Base-by-base conservation (phyloP, 768 basidiomycete species). In the Kwoniella heveanensis region DNA sequence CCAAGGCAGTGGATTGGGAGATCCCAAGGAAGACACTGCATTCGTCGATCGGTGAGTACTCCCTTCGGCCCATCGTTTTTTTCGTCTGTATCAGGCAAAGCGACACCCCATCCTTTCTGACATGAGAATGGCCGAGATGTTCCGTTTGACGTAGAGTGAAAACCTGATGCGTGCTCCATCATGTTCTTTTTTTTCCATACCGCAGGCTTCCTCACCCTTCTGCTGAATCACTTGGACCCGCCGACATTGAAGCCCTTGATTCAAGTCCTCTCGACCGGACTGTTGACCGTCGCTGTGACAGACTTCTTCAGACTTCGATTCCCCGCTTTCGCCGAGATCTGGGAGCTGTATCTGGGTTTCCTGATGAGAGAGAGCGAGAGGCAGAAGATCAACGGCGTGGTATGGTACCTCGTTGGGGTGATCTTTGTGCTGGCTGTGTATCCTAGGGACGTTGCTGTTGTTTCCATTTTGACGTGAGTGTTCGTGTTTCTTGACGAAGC, bases 301-400 rank as follows among this genome's bases (percentile, higher is more conserved):
- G 93, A 95, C 79, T 70, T 89, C 46, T 80, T 94, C 30, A 86
- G 93, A 26, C 84, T 95, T 47, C 83, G 84, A 27, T 86, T 82
- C 36, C 84, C 86, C 2, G 68, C 81, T 0, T 89, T 94, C 70
- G 90, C 85, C 58, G 82, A 84, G 50, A 73, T 86, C 8, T 94
- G 90, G 73, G 92, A 94, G 77, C 81, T 82, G 19, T 80, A 80
- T 39, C 79, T 92, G 3, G 92, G 92, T 22, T 87, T 90, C 70
- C 84, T 95, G 54, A 94, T 95, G 93, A 86, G 93, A 10, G 91
- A 94, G 66, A 86, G 86, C 66, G 92, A 94, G 83, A 88, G 90
- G 87, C 83, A 86, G 75, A 82, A 85, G 29, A 85, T 88, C 10
- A 95, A 96, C 72, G 93, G 93, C 1, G 90, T 93, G 27, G 86